Base-by-base conservation (phyloP, 2,329 filamentous ascomycete species). In the Epichloe hybrida region DNA sequence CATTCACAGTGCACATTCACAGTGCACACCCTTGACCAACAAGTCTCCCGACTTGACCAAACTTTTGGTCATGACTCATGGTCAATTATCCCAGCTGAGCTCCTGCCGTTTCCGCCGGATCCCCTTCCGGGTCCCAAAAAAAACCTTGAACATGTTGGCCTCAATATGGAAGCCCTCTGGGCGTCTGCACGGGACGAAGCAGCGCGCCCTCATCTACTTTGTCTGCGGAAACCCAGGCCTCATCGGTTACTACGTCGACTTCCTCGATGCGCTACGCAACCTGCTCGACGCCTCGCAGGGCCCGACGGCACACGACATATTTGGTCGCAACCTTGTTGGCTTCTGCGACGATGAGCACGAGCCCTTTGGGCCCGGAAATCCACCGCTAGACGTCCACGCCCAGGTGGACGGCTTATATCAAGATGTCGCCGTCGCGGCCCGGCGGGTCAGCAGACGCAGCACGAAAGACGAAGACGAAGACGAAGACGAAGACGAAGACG, bases 161-260 rank as follows among this genome's bases (percentile, higher is more conserved):
- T 52, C 56, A n/a, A 59, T 66, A 40, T 65, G 57, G 48, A 52
- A 66, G 8, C 64, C 63, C 5, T 62, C 66, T 21, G 54, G 52
- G 23, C 55, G 56, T 46, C 53, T 53, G 27, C 55, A 56, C 20
- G 46, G 48, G 8, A 51, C 57, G 45, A 51, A 53, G 17, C 54
- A 55, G 13, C 67, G 61, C 53, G 68, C 66, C 53, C 75, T 89
- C 47, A 69, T 90, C 57, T 88, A 81, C 69, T 84, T 87, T 65
- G 73, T 91, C 40, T 79, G 83, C 31, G 86, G 86, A 20, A 91
- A 91, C 56, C 86, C 86, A 5, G 86, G 86, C 5, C 71, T 88
- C 17, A 76, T 89, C 48, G 77, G 75, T 51, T 91, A 86, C 72
- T 91, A 91, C 65, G 69, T 68, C 52, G 72, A 77, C 38, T 91